phyloP scores from a whole-genome alignment of 441 rosid species.

The Omphalea diandra region DNA sequence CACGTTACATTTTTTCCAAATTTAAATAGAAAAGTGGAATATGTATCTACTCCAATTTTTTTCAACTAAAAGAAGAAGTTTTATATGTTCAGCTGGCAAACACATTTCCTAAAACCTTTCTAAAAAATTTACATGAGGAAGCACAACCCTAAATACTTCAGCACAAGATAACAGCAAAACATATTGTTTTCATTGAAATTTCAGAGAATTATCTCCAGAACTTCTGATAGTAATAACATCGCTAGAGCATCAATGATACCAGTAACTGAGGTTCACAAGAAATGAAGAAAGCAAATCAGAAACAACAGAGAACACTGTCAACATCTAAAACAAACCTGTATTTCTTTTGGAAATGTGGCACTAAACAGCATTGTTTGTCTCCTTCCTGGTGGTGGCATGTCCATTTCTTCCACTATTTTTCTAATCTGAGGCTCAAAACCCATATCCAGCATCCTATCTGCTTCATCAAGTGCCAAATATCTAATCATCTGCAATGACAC shows the following conservation, averaged over 20 bases:
- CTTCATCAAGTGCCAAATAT: slow-evolving; percentile 87
- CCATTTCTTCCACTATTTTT: slow-evolving; percentile 90
- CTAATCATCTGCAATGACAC: slow-evolving; percentile 88
- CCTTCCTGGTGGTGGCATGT: slow-evolving; percentile 85
- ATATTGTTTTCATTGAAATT: background rate
- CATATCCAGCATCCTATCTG: slow-evolving; percentile 96
- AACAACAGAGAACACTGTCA: background rate
- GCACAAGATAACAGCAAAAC: background rate
- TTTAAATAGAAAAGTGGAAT: background rate
- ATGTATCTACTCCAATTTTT: background rate
- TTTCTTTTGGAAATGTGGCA: slow-evolving; percentile 95
- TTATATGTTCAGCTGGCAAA: background rate
- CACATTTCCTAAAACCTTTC: background rate
- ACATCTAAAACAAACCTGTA: slow-evolving; percentile 53
- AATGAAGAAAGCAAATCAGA: too few relatives aligned
- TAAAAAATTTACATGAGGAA: background rate
- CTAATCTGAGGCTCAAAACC: slow-evolving; percentile 98
- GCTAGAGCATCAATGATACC: background rate
- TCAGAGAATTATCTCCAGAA: background rate
- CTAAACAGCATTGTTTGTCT: slow-evolving; percentile 92
- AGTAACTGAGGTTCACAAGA: background rate
- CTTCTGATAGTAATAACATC: slow-evolving; percentile 2
- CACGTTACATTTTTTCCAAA: too few relatives aligned
- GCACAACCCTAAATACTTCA: background rate
- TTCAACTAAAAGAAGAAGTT: background rate